Conservation (phyloP, 306 rosid genomes). For the Herpetospermum pedunculosum region DNA sequence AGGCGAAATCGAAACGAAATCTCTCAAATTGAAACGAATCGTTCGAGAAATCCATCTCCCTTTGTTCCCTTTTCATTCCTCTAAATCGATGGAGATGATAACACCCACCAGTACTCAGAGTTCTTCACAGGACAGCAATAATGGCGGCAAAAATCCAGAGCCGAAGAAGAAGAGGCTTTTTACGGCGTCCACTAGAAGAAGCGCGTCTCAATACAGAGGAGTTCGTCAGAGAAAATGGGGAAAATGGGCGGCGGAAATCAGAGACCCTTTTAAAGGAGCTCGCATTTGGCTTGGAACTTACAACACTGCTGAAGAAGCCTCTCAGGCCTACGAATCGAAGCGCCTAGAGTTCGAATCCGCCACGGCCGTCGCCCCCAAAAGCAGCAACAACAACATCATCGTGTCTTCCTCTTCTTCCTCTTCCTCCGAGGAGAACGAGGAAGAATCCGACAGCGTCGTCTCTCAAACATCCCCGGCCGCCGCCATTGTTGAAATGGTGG, state of each 20-base stretch:
- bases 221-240: constrained; percentile 86
- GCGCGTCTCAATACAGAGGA: constrained; percentile 42
- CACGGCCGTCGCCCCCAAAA: constrained; percentile 19
- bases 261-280: constrained; percentile 45
- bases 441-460: constrained; percentile 24
- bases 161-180: constrained; percentile 22
- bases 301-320: constrained; percentile 71
- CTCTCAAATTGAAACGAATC: constrained; percentile 14
- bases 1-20: background rate
- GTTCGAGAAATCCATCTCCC: constrained; percentile 37
- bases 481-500: constrained; percentile 43
- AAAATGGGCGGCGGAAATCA: constrained; percentile 91
- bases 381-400: background rate
- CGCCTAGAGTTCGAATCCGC: constrained; percentile 42
- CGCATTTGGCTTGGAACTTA: constrained; percentile 81
- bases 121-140: constrained; percentile 31
- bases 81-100: background rate
- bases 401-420: constrained; percentile 12
- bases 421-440: constrained; percentile 13
- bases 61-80: background rate
- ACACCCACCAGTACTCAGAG: constrained; percentile 15
- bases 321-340: constrained; percentile 49
- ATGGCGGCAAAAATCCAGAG: constrained; percentile 17
- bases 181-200: background rate
- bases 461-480: constrained; percentile 43